Base-by-base conservation (phyloP, 345 rosid genomes). In the Eucalyptus sideroxylon region DNA sequence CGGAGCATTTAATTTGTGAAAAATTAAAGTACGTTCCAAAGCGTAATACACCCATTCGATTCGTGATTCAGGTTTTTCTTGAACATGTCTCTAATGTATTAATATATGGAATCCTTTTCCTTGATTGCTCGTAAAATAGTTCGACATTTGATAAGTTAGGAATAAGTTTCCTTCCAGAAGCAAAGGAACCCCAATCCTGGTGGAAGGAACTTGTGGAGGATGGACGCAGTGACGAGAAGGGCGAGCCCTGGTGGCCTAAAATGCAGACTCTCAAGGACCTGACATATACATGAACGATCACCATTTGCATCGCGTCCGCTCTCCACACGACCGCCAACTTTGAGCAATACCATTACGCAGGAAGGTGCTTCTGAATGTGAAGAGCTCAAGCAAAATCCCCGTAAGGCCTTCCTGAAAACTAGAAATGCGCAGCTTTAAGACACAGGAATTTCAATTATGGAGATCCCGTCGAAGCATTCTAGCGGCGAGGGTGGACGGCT, bases 191-290 rank as follows among this genome's bases (percentile, higher is more conserved):
- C 17, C 95, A 93, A 17, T 67, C 80, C 40, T 94, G 95, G 95
- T 93, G 94, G 94, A 87, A 93, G 31, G 95, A 93, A 87, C 34
- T 91, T 30, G 81, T 89, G 15, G 88, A 93, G 44, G 85, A 12
- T 10, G 93, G 92, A 21, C 95, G 92, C 53, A 93, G 93, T 1
- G 95, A 94, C 93, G 87, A 49, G 89, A 94, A 90, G 87, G 88
- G 92, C 11, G 91, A 91, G n/a, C 91, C 91, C 3, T 89, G 93
- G 93, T 93, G 94, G 93, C 91, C 94, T 88, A n/a, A 89, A 37
- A 87, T 90, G 87, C 87, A 88, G 50, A 24, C 87, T 21, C 49
- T 17, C 2, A 65, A 49, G 56, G 91, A 88, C 12, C 87, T 82
- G 16, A 50, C 37, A 31, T 60, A 88, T 15, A 47, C 85, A 1